phyloP scores from a whole-genome alignment of 257 asterid species.

The Lantana camara region DNA sequence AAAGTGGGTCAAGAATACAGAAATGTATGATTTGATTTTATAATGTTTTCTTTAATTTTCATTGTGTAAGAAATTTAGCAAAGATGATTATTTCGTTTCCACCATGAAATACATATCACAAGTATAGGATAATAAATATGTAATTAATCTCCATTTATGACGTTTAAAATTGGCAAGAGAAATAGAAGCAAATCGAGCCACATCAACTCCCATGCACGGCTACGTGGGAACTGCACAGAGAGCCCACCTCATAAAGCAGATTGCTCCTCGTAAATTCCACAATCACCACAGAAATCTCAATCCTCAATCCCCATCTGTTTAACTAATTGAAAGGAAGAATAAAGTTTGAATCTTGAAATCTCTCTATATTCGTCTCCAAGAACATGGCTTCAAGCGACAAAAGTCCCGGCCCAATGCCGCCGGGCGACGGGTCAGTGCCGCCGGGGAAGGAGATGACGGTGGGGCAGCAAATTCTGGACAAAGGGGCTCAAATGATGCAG shows the following conservation, averaged over 20 bases:
- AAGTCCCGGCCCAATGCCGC: slow-evolving; percentile 49
- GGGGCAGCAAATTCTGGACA: slow-evolving; percentile 55
- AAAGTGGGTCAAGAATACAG: not conserved
- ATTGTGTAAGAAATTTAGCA: no score
- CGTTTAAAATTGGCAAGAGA: slow-evolving; percentile 3
- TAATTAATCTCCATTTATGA: not conserved
- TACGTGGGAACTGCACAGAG: slow-evolving; percentile 34
- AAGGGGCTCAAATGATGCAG: slow-evolving; percentile 67
- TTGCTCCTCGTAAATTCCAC: not conserved
- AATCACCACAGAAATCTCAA: not conserved
- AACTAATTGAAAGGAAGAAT: not conserved
- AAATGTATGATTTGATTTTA: not conserved
- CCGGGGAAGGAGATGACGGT: slow-evolving; percentile 71
- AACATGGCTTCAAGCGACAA: slow-evolving; percentile 64
- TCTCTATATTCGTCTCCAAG: no score
- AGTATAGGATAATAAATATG: no score
- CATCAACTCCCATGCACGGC: slow-evolving; percentile 28
- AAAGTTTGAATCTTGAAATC: not conserved
- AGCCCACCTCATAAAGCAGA: slow-evolving; percentile 8
- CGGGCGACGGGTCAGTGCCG: slow-evolving; percentile 65
- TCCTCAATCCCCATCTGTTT: not conserved
- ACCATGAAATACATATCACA: no score
- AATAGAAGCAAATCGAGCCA: slow-evolving; percentile 34
- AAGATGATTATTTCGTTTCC: no score
- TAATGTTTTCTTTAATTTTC: no score